These are phyloP conservation scores for Sphagnum contortum DNA, from an alignment of 225 moss, liverwort and hornwort species.

Conservation along the genomic window DNA sequence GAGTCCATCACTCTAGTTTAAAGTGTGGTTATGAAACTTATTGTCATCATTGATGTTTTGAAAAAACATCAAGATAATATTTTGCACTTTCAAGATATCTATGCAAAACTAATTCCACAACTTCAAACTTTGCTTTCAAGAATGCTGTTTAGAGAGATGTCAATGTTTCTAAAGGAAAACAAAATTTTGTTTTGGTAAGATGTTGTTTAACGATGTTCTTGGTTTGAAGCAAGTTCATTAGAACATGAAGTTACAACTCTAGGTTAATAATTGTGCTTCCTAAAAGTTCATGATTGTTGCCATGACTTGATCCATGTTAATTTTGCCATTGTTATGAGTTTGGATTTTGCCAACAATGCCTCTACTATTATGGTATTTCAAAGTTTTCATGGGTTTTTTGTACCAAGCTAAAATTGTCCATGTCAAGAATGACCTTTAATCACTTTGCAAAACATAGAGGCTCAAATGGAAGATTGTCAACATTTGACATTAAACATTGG, in stretches of 20 bases:
- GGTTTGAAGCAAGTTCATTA: conserved; percentile 13
- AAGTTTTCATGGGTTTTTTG: background rate
- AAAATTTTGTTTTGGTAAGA: conserved; percentile 15
- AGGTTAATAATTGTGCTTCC: conserved; percentile 10
- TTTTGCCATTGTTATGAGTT: too few species aligned
- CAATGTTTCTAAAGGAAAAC: conserved; percentile 8
- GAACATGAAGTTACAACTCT: conserved; percentile 12
- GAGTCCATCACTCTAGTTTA: too few species aligned
- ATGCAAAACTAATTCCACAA: too few species aligned
- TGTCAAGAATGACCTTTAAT: conserved; percentile 6
- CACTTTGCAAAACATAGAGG: conserved; percentile 1
- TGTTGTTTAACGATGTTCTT: conserved; percentile 10
- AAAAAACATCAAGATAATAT: too few species aligned
- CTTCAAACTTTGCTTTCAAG: conserved; percentile 4
- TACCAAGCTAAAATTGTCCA: background rate
- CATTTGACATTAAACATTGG: background rate
- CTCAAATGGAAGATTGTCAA: background rate
- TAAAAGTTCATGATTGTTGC: background rate
- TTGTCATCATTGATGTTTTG: too few species aligned
- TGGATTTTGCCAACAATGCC: background rate
- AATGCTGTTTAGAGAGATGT: conserved; percentile 12
- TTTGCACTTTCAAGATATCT: too few species aligned
- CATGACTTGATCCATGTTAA: background rate
- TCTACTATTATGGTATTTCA: background rate
- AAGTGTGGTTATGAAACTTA: too few species aligned